These are phyloP conservation scores for Malus sieversii DNA, from an alignment of 306 rosid genomes.

Conservation along the genomic window DNA sequence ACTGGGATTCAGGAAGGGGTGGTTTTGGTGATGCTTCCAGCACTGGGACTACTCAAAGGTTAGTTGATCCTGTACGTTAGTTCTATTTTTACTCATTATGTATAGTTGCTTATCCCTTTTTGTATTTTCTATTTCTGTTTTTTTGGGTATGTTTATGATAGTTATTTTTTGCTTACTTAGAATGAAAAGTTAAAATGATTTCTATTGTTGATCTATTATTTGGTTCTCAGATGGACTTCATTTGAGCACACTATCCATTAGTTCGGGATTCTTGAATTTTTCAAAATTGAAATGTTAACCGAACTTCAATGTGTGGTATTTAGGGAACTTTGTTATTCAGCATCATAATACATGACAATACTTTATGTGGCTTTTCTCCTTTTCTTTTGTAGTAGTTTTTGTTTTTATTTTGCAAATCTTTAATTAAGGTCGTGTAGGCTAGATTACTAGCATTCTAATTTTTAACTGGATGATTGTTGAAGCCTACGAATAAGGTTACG, in stretches of 20 bases:
- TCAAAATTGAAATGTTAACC: not conserved
- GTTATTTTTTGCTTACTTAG: not conserved
- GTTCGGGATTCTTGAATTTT: not conserved
- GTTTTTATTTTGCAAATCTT: not conserved
- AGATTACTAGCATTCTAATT: not conserved
- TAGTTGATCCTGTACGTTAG: not conserved
- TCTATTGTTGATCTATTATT: not conserved
- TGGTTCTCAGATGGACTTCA: not conserved
- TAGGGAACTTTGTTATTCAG: not conserved
- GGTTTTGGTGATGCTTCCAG: slow-evolving; percentile 35
- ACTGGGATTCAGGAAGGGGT: slow-evolving; percentile 44
- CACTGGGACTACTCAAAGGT: slow-evolving; percentile 41
- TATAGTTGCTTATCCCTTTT: not conserved
- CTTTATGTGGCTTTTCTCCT: not conserved
- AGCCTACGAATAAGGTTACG: too few species aligned
- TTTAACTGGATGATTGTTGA: not conserved
- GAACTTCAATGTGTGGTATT: not conserved
- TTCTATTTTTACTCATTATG: not conserved
- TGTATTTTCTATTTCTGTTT: not conserved
- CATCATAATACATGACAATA: not conserved
- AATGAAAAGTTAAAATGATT: not conserved
- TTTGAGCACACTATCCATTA: not conserved
- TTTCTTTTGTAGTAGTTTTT: too few species aligned
- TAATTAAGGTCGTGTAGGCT: not conserved
- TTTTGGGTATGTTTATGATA: not conserved